Evolutionary conservation across 2,329 filamentous ascomycete species (phyloP).

Genomic region (Clarireedia homoeocarpa): DNA sequence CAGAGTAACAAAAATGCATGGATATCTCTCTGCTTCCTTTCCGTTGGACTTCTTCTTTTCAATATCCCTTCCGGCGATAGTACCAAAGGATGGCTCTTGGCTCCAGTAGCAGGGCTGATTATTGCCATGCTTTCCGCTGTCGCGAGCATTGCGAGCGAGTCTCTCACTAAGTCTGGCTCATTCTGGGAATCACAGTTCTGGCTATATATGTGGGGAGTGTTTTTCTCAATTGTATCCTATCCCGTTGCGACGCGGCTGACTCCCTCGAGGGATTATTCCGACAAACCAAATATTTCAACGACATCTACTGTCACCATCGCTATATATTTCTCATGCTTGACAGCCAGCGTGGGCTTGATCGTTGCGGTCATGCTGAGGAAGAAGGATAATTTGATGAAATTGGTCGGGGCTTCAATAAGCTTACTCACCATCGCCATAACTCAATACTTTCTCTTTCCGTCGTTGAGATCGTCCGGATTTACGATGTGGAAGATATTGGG

Average conservation of each 20-base stretch:
- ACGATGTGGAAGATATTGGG: slow-evolving; percentile 15
- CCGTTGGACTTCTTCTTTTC: slow-evolving; percentile 18
- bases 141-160: slow-evolving; percentile 19
- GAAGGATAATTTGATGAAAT: slow-evolving; percentile 19
- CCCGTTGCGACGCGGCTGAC: slow-evolving; percentile 2
- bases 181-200: slow-evolving; percentile 19
- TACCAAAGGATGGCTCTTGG: slow-evolving; percentile 14
- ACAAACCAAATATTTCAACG: neutral
- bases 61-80: slow-evolving; percentile 10
- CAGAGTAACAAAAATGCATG: slow-evolving; percentile 17
- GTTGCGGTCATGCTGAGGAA: slow-evolving; percentile 16
- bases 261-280: neutral
- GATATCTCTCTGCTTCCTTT: slow-evolving; percentile 15
- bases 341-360: slow-evolving; percentile 11
- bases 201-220: slow-evolving; percentile 18
- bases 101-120: slow-evolving; percentile 15
- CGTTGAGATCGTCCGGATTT: slow-evolving; percentile 11
- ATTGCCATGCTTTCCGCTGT: slow-evolving; percentile 18
- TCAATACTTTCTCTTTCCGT: slow-evolving; percentile 16
- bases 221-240: slow-evolving; percentile 11
- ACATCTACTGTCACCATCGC: slow-evolving; percentile 1
- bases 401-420: slow-evolving; percentile 16
- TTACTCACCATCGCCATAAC: slow-evolving; percentile 16
- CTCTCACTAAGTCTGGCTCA: slow-evolving; percentile 16
- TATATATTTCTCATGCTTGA: slow-evolving; percentile 1